These are phyloP conservation scores for Cercospora sp. DNA, from an alignment of 2,329 filamentous ascomycete species.

Conservation along the genomic window DNA sequence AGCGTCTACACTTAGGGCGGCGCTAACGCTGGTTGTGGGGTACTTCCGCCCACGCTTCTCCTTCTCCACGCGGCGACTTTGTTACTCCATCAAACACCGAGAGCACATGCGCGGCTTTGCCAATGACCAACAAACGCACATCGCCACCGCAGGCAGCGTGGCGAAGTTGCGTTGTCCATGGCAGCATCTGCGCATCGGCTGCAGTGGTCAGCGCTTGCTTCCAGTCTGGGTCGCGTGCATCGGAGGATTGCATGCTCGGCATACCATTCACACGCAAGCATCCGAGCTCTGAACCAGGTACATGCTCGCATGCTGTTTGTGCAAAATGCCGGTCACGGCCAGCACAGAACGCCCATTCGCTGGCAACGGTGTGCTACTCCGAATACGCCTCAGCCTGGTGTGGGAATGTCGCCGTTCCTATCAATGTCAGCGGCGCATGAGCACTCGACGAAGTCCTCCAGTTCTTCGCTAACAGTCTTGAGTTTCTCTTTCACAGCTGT, in stretches of 20 bases:
- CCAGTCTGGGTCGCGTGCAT: constrained; percentile 1
- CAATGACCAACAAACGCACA: neutral
- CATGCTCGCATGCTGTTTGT: neutral
- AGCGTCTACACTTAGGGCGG: neutral
- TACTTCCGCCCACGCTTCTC: neutral
- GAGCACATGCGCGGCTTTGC: neutral
- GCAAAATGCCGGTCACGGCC: neutral
- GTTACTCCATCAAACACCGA: neutral
- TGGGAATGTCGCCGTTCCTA: constrained; percentile 20
- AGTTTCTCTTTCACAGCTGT: constrained; percentile 91
- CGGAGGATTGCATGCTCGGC: neutral
- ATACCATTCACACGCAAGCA: neutral
- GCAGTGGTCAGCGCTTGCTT: neutral
- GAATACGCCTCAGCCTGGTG: constrained; percentile 13
- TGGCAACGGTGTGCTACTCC: neutral
- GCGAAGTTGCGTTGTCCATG: neutral
- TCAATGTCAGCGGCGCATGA: constrained; percentile 79
- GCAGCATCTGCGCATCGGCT: neutral
- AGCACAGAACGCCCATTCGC: neutral
- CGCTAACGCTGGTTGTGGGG: constrained; percentile 12
- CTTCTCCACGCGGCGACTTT: constrained; percentile 13
- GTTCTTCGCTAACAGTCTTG: constrained; percentile 91
- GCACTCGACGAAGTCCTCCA: constrained; percentile 93
- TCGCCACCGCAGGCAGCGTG: neutral
- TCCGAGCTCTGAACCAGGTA: neutral